Evolutionary conservation across 345 rosid genomes (phyloP).

Genomic region (Ailanthus altissimus): DNA sequence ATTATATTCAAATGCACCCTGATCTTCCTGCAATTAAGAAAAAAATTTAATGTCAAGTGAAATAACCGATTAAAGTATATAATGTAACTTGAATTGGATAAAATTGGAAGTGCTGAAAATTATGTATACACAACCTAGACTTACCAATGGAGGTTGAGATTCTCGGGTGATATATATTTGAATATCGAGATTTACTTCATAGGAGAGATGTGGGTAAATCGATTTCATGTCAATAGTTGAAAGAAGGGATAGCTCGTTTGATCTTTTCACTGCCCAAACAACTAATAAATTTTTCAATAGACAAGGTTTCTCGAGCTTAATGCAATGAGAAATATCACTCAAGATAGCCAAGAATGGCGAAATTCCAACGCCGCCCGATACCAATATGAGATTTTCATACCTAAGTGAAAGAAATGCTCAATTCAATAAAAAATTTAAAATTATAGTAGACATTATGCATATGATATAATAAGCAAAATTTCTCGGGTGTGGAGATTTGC

Average conservation of each 20-base stretch:
- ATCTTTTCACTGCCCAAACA: slow-evolving; percentile 48
- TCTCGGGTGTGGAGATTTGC: not conserved
- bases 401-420: slow-evolving; percentile 23
- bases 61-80: no score
- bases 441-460: no score
- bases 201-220: slow-evolving; percentile 6
- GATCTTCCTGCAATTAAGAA: no score
- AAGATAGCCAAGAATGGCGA: no score
- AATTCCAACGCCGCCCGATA: slow-evolving; percentile 61
- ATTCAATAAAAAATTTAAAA: not conserved
- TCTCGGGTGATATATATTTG: slow-evolving; percentile 44
- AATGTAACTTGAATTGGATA: no score
- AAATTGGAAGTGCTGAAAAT: not conserved
- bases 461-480: no score
- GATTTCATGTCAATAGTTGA: slow-evolving; percentile 35
- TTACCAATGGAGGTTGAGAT: slow-evolving; percentile 41
- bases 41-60: no score
- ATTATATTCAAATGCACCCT: no score
- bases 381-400: slow-evolving; percentile 47
- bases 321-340: slow-evolving; percentile 43
- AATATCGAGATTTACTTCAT: slow-evolving; percentile 36
- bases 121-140: not conserved
- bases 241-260: slow-evolving; percentile 42
- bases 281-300: slow-evolving; percentile 40
- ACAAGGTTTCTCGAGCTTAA: slow-evolving; percentile 41